These are phyloP conservation scores for Sporothrix sp. DNA, from an alignment of 2,329 filamentous ascomycete genomes.

Conservation along the genomic window DNA sequence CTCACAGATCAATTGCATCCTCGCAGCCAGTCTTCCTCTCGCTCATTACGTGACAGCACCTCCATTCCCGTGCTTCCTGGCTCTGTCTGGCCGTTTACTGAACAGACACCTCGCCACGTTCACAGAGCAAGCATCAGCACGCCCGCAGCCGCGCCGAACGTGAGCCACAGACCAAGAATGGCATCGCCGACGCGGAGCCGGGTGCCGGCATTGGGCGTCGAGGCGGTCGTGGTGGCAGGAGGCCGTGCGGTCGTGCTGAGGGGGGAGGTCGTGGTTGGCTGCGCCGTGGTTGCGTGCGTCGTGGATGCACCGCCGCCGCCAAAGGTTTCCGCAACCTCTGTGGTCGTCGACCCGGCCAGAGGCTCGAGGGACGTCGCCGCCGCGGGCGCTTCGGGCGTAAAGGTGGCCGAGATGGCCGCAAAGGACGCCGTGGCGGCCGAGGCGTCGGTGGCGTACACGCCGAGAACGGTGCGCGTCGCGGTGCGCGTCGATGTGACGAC, in stretches of 20 bases:
- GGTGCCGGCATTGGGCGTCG: not conserved
- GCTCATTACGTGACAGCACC: too few species aligned
- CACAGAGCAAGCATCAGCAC: slow-evolving; percentile 9
- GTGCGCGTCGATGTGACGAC: slow-evolving; percentile 18
- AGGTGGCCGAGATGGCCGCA: slow-evolving; percentile 14
- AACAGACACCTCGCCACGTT: not conserved
- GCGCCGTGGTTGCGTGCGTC: not conserved
- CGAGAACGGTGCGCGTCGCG: slow-evolving; percentile 15
- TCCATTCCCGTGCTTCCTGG: too few species aligned
- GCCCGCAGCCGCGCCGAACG: not conserved
- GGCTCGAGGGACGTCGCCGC: slow-evolving; percentile 19
- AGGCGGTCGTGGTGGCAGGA: not conserved
- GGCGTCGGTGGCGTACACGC: slow-evolving; percentile 18
- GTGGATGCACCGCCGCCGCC: not conserved
- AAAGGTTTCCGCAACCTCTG: not conserved
- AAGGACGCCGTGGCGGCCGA: slow-evolving; percentile 17
- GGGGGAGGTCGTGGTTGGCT: not conserved
- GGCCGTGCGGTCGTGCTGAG: too few species aligned
- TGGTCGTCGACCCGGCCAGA: slow-evolving; percentile 18
- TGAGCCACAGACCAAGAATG: not conserved
- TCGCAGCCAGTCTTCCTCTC: too few species aligned
- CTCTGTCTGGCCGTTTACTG: too few species aligned
- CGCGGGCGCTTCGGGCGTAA: slow-evolving; percentile 18
- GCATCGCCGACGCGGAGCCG: not conserved
- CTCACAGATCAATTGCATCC: too few species aligned